Base-by-base conservation (phyloP, 2,329 filamentous ascomycete genomes). In the Paecilomyces variotii region DNA sequence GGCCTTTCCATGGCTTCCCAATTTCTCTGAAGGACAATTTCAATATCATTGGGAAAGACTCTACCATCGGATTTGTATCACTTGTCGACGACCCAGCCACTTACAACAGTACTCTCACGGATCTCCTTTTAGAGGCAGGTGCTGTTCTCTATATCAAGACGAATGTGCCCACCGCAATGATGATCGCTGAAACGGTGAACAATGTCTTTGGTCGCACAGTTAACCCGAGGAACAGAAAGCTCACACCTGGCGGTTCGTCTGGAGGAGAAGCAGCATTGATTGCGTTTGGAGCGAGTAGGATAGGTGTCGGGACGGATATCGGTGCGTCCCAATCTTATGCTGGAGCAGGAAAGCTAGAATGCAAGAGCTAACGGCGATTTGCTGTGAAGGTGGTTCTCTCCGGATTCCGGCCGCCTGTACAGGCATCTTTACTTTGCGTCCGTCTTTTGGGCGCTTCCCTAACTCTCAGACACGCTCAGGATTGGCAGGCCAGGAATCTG, bases 401-500 rank as follows among this genome's bases (percentile, higher is more conserved):
- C 67, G 74, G n/a, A 75, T 77, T 54, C 74, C 75, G 1, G 67
- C 69, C 49, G 69, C 72, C 0, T 77, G 72, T 57, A 74, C 70
- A 58, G 65, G 69, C 7, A 62, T 75, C 2, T 76, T 73, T 63
- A 73, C 73, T 1, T 63, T 76, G 49, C 75, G 76, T 53, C 74
- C 74, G 6, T 73, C 71, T 3, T 72, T 72, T 57, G 74, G 74
- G 54, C 67, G 73, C n/a, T 74, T 76, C 60, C 74, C 74, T 51
- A 67, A 70, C 34, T 73, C 59, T 26, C 58, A 59, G 12, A 64
- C 63, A 1, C 72, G 82, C 50, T 84, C 82, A 1, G 84, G 84
- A 7, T 78, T 88, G 70, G 79, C 82, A 0, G 86, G 86, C 2
- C 85, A 88, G 66, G 86, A 88, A 68, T 82, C 84, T 2, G 82